Conservation (phyloP, 1,284 basidiomycete genomes). For the Ceratobasidium papillatum region DNA sequence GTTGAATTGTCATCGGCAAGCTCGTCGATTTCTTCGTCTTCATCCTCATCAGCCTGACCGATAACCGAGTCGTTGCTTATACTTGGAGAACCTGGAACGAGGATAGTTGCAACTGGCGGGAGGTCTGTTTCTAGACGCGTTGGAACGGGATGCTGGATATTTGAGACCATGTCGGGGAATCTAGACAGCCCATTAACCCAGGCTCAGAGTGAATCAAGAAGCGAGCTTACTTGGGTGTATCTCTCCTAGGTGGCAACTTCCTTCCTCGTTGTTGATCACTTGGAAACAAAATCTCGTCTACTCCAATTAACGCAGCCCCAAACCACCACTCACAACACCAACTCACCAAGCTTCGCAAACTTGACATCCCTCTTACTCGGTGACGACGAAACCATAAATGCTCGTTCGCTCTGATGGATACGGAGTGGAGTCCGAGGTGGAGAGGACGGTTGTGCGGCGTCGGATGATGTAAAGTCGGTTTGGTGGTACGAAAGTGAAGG, state of each 20-base stretch:
- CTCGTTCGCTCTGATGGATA: constrained; percentile 19
- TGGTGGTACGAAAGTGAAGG: neutral
- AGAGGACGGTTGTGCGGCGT: constrained; percentile 29
- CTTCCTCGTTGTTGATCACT: constrained; percentile 22
- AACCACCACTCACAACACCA: neutral
- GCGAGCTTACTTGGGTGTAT: neutral
- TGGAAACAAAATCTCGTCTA: constrained; percentile 32
- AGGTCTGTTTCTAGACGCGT: neutral
- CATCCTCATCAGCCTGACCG: neutral
- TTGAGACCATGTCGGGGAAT: neutral
- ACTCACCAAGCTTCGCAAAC: constrained; percentile 20
- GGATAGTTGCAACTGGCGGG: constrained; percentile 22
- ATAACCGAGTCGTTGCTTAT: constrained; percentile 20
- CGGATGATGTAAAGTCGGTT: constrained; percentile 16
- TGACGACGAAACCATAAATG: constrained; percentile 14
- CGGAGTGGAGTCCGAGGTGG: constrained; percentile 21
- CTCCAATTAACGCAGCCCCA: neutral
- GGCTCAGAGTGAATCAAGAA: neutral
- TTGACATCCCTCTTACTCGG: neutral
- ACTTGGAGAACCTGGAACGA: constrained; percentile 23
- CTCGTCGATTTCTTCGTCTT: constrained; percentile 24
- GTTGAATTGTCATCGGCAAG: constrained; percentile 11
- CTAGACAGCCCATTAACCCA: neutral
- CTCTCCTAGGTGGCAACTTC: neutral
- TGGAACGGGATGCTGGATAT: constrained; percentile 7